phyloP scores from a whole-genome alignment of 768 basidiomycete species.

The Podaxis pistillaris region DNA sequence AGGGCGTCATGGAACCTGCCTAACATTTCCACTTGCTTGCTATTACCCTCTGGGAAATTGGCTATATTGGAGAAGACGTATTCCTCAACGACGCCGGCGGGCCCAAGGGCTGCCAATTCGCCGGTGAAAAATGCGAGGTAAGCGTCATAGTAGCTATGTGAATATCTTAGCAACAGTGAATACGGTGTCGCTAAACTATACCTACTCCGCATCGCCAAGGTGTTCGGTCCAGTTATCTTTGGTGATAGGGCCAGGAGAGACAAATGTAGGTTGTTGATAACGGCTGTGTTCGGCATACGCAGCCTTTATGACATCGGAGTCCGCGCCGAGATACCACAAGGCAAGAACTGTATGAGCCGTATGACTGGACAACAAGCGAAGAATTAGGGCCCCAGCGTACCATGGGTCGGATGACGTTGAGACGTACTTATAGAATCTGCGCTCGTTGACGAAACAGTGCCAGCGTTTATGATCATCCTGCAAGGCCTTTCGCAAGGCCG shows the following conservation, averaged over 20 bases:
- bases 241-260: constrained; percentile 46
- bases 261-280: constrained; percentile 35
- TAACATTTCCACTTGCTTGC: constrained; percentile 38
- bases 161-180: not conserved
- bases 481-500: constrained; percentile 36
- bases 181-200: not conserved
- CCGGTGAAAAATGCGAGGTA: constrained; percentile 31
- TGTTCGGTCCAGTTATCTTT: constrained; percentile 50
- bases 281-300: constrained; percentile 36
- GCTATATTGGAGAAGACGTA: constrained; percentile 55
- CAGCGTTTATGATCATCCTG: constrained; percentile 52
- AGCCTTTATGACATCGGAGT: constrained; percentile 32
- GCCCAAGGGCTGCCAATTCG: constrained; percentile 40
- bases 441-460: constrained; percentile 53
- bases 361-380: constrained; percentile 35
- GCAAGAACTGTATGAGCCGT: constrained; percentile 56
- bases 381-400: constrained; percentile 29
- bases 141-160: constrained; percentile 50
- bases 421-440: constrained; percentile 35
- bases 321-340: constrained; percentile 60
- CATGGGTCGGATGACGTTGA: not conserved
- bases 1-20: constrained; percentile 54
- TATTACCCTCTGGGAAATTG: constrained; percentile 37
- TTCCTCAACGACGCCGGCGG: constrained; percentile 47
- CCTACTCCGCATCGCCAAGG: constrained; percentile 56